Conservation (phyloP, 768 basidiomycete species). For the Tricholoma matsutake region DNA sequence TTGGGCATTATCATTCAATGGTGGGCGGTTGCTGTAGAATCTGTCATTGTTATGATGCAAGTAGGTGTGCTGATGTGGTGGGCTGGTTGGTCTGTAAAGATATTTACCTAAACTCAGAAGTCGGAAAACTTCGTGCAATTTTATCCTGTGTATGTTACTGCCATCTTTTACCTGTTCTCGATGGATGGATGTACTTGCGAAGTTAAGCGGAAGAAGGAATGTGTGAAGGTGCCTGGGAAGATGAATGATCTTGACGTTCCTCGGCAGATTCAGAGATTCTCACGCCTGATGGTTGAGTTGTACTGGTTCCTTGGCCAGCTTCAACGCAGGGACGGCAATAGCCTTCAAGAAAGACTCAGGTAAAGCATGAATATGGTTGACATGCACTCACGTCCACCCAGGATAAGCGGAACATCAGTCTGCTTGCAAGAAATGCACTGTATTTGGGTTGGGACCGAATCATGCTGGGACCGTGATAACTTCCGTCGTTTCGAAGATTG, state of each 20-base stretch:
- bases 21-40: conserved; percentile 60
- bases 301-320: conserved; percentile 36
- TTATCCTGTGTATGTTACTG: neutral
- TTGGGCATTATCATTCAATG: conserved; percentile 64
- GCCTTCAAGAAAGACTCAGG: conserved; percentile 34
- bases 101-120: conserved; percentile 33
- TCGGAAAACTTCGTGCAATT: neutral
- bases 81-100: conserved; percentile 65
- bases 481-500: conserved; percentile 39
- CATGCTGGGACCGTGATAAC: conserved; percentile 29
- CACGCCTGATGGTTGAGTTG: conserved; percentile 4
- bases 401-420: conserved; percentile 71
- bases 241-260: neutral
- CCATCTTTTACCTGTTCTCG: neutral
- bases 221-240: neutral
- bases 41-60: conserved; percentile 54
- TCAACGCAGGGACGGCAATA: conserved; percentile 70
- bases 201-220: neutral
- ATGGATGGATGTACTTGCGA: neutral
- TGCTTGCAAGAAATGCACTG: conserved; percentile 59
- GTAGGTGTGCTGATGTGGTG: conserved; percentile 67
- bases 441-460: conserved; percentile 25
- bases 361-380: neutral
- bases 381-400: conserved; percentile 63
- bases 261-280: neutral